A percentile compares a stretch with the other conserved stretches of the same genome.
Conservation (phyloP, 768 basidiomycete species). For the Leccinum disarticulatum region DNA sequence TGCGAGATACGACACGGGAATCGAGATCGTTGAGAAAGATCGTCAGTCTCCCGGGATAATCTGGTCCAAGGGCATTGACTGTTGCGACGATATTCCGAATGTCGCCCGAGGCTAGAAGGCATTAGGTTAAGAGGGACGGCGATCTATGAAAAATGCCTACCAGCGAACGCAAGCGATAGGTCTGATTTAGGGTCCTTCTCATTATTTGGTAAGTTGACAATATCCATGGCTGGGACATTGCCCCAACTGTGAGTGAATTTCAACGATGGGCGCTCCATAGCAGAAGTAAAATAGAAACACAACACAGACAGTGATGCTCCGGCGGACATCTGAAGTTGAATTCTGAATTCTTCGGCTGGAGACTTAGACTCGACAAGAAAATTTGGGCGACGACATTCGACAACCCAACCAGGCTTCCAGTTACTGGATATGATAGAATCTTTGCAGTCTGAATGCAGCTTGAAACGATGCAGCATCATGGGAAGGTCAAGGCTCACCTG, state of each 20-base stretch:
- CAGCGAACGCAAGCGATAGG: constrained; percentile 26
- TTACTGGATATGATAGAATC: constrained; percentile 18
- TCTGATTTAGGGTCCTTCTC: constrained; percentile 16
- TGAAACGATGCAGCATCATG: background rate
- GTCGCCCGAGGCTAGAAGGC: constrained; percentile 47
- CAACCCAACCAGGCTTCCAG: constrained; percentile 25
- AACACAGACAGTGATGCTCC: constrained; percentile 25
- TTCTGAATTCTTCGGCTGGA: background rate
- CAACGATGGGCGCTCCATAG: background rate
- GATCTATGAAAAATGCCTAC: constrained; percentile 11
- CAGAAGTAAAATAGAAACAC: background rate
- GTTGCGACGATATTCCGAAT: constrained; percentile 44
- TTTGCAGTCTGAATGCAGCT: constrained; percentile 21
- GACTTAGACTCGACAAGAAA: constrained; percentile 16
- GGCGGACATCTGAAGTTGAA: constrained; percentile 28
- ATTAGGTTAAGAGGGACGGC: background rate
- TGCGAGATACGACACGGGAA: constrained; percentile 36
- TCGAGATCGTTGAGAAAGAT: constrained; percentile 45
- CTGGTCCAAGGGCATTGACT: constrained; percentile 41
- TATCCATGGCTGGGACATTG: constrained; percentile 36
- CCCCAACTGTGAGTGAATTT: constrained; percentile 29
- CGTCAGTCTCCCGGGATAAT: constrained; percentile 40
- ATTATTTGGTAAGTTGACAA: constrained; percentile 29
- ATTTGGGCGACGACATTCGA: constrained; percentile 20
- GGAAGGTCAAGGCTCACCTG: constrained; percentile 22